Evolutionary conservation across 768 basidiomycete species (phyloP).

Genomic region (Gyrodon lividus): DNA sequence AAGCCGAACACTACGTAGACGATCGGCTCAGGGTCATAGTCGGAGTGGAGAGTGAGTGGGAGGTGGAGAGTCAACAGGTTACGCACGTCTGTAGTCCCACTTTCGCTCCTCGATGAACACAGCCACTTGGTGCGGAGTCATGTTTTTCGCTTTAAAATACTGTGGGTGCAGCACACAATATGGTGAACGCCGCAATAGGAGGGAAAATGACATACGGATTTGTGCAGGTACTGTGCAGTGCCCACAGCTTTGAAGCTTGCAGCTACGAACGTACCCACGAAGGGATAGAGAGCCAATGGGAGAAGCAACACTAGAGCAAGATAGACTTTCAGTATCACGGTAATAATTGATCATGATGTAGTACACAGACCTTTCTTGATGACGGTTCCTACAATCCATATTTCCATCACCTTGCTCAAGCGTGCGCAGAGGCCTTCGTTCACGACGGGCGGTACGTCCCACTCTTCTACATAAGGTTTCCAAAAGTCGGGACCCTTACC

Average conservation of each 20-base stretch:
- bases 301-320: slow-evolving; percentile 49
- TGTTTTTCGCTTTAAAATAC: slow-evolving; percentile 85
- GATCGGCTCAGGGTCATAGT: neutral
- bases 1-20: slow-evolving; percentile 73
- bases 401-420: slow-evolving; percentile 9
- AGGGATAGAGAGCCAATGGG: slow-evolving; percentile 66
- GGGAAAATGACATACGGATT: slow-evolving; percentile 45
- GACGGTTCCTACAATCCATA: slow-evolving; percentile 14
- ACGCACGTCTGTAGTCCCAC: slow-evolving; percentile 79
- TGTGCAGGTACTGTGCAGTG: slow-evolving; percentile 67
- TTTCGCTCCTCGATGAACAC: slow-evolving; percentile 87
- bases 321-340: neutral
- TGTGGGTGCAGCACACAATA: slow-evolving; percentile 26
- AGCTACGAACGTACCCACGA: slow-evolving; percentile 59
- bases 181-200: neutral
- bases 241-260: slow-evolving; percentile 68
- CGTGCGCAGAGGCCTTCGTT: slow-evolving; percentile 28
- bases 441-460: slow-evolving; percentile 57
- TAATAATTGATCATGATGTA: neutral
- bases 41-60: no score
- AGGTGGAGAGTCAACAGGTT: neutral
- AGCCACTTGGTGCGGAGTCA: slow-evolving; percentile 66
- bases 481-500: slow-evolving; percentile 84
- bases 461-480: slow-evolving; percentile 81
- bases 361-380: slow-evolving; percentile 24